Percentiles rank a stretch among this genome's conserved stretches.
Evolutionary conservation across 129 eudicot genomes (phyloP).

Genomic region (Rutidosis leptorrhynchoides): DNA sequence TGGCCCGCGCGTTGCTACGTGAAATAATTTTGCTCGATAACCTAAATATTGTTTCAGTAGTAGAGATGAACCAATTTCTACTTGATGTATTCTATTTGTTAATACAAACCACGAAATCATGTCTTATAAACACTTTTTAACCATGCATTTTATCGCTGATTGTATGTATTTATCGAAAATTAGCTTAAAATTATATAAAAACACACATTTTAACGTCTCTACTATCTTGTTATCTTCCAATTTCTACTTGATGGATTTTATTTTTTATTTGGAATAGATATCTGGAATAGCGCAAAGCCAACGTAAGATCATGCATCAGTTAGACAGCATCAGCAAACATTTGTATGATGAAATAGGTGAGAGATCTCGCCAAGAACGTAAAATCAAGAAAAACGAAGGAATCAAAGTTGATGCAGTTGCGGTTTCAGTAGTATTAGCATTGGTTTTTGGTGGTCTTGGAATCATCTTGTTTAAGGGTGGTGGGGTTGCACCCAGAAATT

Average conservation of each 20-base stretch:
- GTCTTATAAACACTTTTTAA: not conserved
- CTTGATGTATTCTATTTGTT: no score
- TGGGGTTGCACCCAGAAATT: conserved; percentile 41
- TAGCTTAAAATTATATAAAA: not conserved
- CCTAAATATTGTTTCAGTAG: no score
- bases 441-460: conserved; percentile 80
- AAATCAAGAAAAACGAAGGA: conserved; percentile 31
- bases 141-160: not conserved
- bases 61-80: no score
- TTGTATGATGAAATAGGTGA: conserved; percentile 56
- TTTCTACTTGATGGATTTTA: conserved; percentile 9
- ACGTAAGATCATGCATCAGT: conserved; percentile 74
- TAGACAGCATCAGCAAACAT: conserved; percentile 65
- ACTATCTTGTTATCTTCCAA: not conserved
- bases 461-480: conserved; percentile 58
- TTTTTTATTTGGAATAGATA: conserved; percentile 37
- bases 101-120: no score
- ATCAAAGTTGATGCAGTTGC: conserved; percentile 29
- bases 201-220: not conserved
- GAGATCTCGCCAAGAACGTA: conserved; percentile 36
- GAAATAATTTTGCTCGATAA: no score
- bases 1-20: no score
- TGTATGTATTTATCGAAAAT: not conserved
- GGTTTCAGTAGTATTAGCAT: conserved; percentile 39
- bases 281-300: conserved; percentile 59